Percentiles rank a stretch among this genome's conserved stretches.
Conservation (phyloP, 1,284 basidiomycete genomes). For the Anthracocystis panici-leucophaei region DNA sequence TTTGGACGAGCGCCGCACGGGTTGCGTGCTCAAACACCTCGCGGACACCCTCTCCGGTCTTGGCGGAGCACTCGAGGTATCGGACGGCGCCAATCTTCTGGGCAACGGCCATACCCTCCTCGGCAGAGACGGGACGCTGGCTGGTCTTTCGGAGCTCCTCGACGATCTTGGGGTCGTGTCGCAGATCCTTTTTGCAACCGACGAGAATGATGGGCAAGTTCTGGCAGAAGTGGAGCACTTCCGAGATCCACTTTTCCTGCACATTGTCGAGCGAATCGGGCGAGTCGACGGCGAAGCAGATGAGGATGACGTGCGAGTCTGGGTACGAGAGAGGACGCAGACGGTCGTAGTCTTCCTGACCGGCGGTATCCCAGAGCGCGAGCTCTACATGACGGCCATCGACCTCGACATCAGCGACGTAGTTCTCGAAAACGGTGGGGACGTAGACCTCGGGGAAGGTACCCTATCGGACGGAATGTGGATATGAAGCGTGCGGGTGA, state of each 20-base stretch:
- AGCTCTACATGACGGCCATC: conserved; percentile 92
- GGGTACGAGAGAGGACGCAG: conserved; percentile 79
- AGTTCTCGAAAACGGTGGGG: conserved; percentile 91
- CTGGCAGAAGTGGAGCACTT: conserved; percentile 91
- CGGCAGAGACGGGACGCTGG: conserved; percentile 68
- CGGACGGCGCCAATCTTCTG: conserved; percentile 88
- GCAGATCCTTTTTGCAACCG: conserved; percentile 81
- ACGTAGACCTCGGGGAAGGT: conserved; percentile 95
- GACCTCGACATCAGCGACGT: conserved; percentile 89
- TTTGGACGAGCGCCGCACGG: conserved; percentile 78
- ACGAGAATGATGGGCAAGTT: conserved; percentile 89
- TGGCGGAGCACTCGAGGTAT: conserved; percentile 91
- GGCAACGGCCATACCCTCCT: conserved; percentile 81
- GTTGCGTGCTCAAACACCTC: conserved; percentile 93
- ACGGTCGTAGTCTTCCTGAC: conserved; percentile 80
- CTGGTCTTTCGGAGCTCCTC: conserved; percentile 69
- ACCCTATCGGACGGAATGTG: conserved; percentile 71
- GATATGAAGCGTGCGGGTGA: not conserved
- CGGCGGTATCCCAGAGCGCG: conserved; percentile 94
- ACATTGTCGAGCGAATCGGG: conserved; percentile 94
- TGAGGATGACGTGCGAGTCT: conserved; percentile 91
- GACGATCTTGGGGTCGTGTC: conserved; percentile 69
- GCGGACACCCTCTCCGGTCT: conserved; percentile 87
- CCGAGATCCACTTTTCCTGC: conserved; percentile 96
- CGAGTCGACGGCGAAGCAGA: conserved; percentile 92